Evolutionary conservation across 78 protist genomes (phyloP), one percentile per base, ranked within the genome.

Genomic region (Trichosphaerium sp.): DNA sequence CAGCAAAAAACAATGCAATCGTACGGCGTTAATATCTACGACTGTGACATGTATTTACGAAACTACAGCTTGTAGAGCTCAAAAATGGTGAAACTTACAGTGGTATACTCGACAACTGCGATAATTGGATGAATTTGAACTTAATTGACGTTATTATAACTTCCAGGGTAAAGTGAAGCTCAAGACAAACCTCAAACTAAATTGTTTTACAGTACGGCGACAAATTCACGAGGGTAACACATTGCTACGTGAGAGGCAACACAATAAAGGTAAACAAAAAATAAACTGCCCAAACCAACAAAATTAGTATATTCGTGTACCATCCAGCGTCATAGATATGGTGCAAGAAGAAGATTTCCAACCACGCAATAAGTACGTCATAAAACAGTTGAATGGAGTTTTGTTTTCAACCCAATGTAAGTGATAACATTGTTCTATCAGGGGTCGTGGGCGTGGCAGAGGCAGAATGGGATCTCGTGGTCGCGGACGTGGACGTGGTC

Each of bases 11-110:
- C 42, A 82, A 88, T 6, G 83, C 84, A 55, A 82, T 88, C 78
- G 91, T 85, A 55, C 14, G 82, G 43, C 4, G 4, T 32, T 75
- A n/a, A 8, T 39, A 14, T 28, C 15, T 21, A 42, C 61, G 40
- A 14, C 26, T 11, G 31, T 3, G 6, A 43, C 49, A 39, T 60
- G 49, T 55, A 26, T 29, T 63, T 74, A 28, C 14, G 29, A 2
- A 47, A 31, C 26, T n/a, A 21, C 72, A 89, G 96, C 72, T 85
- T 42, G 89, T 93, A 3, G 97, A 93, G 57, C 64, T 93, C 44
- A 93, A 93, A 71, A 90, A 85, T 58, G 97, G 97, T 8, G 97
- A 90, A 62, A 88, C 94, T 28, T 90, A 78, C 89, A 90, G 90
- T 69, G 97, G 97, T 2, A 15, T 41, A 26, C 65, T 93, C 11